Base-by-base conservation (phyloP, 2,329 filamentous ascomycete species). In the Pseudopithomyces chartarum region DNA sequence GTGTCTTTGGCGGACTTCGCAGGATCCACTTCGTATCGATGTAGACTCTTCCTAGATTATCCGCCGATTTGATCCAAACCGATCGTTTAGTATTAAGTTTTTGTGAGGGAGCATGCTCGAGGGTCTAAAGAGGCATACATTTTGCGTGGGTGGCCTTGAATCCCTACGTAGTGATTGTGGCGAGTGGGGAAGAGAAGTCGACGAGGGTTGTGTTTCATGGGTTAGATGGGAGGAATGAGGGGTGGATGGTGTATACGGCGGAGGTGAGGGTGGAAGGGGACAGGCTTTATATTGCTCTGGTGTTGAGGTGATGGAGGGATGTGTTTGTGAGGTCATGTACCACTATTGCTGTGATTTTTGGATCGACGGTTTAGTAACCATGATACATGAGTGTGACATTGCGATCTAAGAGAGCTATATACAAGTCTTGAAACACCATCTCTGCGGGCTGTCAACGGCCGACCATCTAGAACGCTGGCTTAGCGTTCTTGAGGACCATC, bases 401-500 rank as follows among this genome's bases (percentile, higher is more conserved):
- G 20, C 45, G 36, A 15, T 48, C 45, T 48, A 48, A 23, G 19
- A 10, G 36, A 22, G 23, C 45, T 48, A 48, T 48, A 36, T 48
- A 48, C 45, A 48, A n/a, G 19, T 23, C 23, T 45, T 45, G 11
- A 19, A 43, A 23, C 4, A 20, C 22, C 13, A 11, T 10, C 5
- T 4, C 11, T 3, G 4, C 10, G 11, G 11, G 38, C 15, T 4
- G 15, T 17, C 13, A 19, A 17, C 10, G 11, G 11, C 5, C 23
- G 19, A 20, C 32, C 12, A 2, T 38, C 32, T 50, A 50, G 22
- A 50, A 50, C 1, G 20, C 13, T 15, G 66, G 59, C 3, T 69
- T 66, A 11, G 68, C 67, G 6, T 69, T 65, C 61, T 66, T 61
- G 3, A 69, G 63, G 49, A 71, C 44, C 64, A 68, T 66, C 55